These are phyloP conservation scores for Kuraishia cidri DNA, from an alignment of 805 yeast species.

Conservation along the genomic window DNA sequence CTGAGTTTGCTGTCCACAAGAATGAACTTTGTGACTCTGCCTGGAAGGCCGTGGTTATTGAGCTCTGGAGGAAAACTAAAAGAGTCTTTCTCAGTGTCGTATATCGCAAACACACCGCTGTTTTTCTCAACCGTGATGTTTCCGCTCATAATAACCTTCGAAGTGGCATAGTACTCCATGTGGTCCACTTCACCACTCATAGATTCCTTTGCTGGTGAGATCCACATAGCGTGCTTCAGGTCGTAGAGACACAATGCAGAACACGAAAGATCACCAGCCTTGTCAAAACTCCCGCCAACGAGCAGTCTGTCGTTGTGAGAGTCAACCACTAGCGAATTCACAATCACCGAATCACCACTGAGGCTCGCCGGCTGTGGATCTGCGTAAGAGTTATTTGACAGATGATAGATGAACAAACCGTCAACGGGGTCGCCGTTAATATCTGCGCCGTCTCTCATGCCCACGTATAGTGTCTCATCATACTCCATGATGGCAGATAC, in stretches of 20 bases:
- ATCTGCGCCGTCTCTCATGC: slow-evolving; percentile 28
- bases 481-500: slow-evolving; percentile 23
- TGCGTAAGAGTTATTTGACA: slow-evolving; percentile 29
- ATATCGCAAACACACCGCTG: slow-evolving; percentile 36
- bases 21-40: slow-evolving; percentile 29
- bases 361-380: slow-evolving; percentile 40
- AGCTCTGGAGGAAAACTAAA: slow-evolving; percentile 12
- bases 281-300: slow-evolving; percentile 67
- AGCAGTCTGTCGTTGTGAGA: slow-evolving; percentile 35
- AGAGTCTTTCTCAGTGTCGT: slow-evolving; percentile 36
- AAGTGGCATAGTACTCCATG: slow-evolving; percentile 33
- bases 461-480: slow-evolving; percentile 31
- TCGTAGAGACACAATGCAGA: slow-evolving; percentile 60
- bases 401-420: slow-evolving; percentile 47
- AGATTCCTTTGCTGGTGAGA: slow-evolving; percentile 24
- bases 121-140: slow-evolving; percentile 32
- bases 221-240: slow-evolving; percentile 45
- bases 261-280: slow-evolving; percentile 51
- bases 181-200: slow-evolving; percentile 45
- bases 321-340: slow-evolving; percentile 30
- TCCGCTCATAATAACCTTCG: slow-evolving; percentile 39
- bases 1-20: slow-evolving; percentile 34
- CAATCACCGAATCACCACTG: slow-evolving; percentile 23
- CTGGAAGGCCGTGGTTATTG: slow-evolving; percentile 19
- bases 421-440: slow-evolving; percentile 12